Percentiles rank a stretch among this genome's conserved stretches.
Conservation (phyloP, 1,284 basidiomycete genomes). For the Polyporus tsugae region DNA sequence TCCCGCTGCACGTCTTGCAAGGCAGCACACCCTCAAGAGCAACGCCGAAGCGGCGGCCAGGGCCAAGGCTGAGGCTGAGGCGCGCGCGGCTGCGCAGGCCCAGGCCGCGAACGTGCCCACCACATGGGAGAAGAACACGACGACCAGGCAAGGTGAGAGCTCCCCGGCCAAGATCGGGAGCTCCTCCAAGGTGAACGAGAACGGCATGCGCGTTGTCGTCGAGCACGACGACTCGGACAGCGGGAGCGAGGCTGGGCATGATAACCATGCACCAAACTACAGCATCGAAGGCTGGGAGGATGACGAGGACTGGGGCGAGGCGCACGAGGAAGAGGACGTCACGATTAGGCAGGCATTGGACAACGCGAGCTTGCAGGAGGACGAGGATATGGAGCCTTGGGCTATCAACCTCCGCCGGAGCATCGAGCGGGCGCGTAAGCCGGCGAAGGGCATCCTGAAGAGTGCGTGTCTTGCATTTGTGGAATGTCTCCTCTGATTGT, state of each 20-base stretch:
- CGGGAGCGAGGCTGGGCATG: constrained; percentile 58
- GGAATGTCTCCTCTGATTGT: constrained; percentile 35
- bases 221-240: constrained; percentile 71
- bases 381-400: constrained; percentile 74
- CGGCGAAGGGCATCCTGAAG: constrained; percentile 91
- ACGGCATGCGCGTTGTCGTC: constrained; percentile 71
- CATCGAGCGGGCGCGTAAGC: constrained; percentile 68
- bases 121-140: constrained; percentile 85
- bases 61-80: constrained; percentile 65
- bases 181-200: constrained; percentile 62
- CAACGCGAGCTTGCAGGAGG: constrained; percentile 56
- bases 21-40: constrained; percentile 88
- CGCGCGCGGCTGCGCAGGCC: constrained; percentile 45
- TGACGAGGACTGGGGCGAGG: constrained; percentile 68
- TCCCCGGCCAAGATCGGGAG: constrained; percentile 53
- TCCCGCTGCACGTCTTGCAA: constrained; percentile 91
- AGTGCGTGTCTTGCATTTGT: constrained; percentile 56
- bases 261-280: constrained; percentile 51
- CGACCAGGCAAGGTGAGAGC: constrained; percentile 55
- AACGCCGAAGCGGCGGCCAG: constrained; percentile 84
- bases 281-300: constrained; percentile 73
- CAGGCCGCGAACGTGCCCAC: constrained; percentile 52
- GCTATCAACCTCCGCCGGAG: constrained; percentile 73
- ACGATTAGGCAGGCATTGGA: constrained; percentile 71
- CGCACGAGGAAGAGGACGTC: constrained; percentile 79